Conservation (phyloP, 257 asterid species). For the Nicotiana noctiflora region DNA sequence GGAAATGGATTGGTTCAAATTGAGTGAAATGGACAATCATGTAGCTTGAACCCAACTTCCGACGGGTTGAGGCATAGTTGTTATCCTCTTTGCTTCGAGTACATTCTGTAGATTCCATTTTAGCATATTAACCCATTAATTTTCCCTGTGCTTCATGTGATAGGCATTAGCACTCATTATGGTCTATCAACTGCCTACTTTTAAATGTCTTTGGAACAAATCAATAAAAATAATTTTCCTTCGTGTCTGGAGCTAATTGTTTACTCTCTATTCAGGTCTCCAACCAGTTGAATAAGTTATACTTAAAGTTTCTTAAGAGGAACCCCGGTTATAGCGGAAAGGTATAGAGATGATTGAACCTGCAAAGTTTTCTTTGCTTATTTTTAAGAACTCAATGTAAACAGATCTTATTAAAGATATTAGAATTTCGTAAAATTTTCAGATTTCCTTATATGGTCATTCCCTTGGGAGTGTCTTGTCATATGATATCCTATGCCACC, state of each 20-base stretch:
- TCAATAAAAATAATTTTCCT: not conserved
- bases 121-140: not conserved
- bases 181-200: not conserved
- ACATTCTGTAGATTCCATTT: not conserved
- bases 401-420: not conserved
- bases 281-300: constrained; percentile 70
- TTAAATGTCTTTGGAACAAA: not conserved
- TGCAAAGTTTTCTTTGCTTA: constrained; percentile 9
- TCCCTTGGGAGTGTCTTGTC: constrained; percentile 96
- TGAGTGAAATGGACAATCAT: not conserved
- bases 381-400: not conserved
- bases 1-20: not conserved
- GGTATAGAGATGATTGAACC: constrained; percentile 39
- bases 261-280: constrained; percentile 60
- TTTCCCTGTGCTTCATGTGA: not conserved
- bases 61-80: not conserved
- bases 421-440: constrained; percentile 10
- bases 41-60: not conserved
- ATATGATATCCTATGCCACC: constrained; percentile 95
- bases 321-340: constrained; percentile 97
- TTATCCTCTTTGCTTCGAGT: not conserved
- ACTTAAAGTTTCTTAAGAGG: constrained; percentile 85
- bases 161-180: not conserved
- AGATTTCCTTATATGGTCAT: constrained; percentile 94
- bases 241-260: constrained; percentile 15